phyloP scores from a whole-genome alignment of 2,329 filamentous ascomycete species.

The Boeremia exigua region DNA sequence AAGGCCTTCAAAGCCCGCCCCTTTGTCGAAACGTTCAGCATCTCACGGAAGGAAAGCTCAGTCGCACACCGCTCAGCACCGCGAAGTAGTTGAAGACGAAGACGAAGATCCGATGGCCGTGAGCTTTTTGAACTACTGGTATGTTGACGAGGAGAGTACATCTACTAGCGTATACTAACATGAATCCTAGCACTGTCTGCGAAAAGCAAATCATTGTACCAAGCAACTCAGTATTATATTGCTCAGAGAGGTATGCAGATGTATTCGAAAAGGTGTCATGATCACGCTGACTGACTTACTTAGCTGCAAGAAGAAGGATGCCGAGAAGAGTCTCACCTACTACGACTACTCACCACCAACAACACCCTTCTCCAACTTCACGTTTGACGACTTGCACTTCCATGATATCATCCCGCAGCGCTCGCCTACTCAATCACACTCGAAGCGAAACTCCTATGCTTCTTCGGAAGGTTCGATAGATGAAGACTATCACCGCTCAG shows the following conservation, averaged over 20 bases:
- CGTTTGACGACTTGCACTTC: conserved; percentile 48
- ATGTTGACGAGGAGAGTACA: conserved; percentile 24
- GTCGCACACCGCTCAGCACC: conserved; percentile 31
- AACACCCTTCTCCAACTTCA: conserved; percentile 47
- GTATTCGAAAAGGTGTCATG: background rate
- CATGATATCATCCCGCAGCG: conserved; percentile 56
- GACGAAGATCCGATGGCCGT: conserved; percentile 59
- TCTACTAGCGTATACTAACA: conserved; percentile 12
- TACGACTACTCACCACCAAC: conserved; percentile 45
- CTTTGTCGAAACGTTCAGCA: conserved; percentile 43
- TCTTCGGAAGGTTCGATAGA: conserved; percentile 53
- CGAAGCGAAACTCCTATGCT: conserved; percentile 49
- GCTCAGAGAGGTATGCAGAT: conserved; percentile 65
- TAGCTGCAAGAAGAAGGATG: conserved; percentile 57
- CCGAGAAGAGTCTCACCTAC: conserved; percentile 43
- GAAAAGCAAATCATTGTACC: conserved; percentile 70
- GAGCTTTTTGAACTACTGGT: conserved; percentile 62
- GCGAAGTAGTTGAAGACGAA: conserved; percentile 42
- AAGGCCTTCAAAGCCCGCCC: conserved; percentile 41
- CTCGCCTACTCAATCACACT: conserved; percentile 52
- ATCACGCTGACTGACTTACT: conserved; percentile 19
- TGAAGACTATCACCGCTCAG: conserved; percentile 33
- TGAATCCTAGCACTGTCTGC: conserved; percentile 62
- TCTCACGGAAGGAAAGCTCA: conserved; percentile 39
- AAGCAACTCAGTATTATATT: conserved; percentile 66